Evolutionary conservation across 768 basidiomycete species (phyloP).

Genomic region (Cyclocybe aegerita): DNA sequence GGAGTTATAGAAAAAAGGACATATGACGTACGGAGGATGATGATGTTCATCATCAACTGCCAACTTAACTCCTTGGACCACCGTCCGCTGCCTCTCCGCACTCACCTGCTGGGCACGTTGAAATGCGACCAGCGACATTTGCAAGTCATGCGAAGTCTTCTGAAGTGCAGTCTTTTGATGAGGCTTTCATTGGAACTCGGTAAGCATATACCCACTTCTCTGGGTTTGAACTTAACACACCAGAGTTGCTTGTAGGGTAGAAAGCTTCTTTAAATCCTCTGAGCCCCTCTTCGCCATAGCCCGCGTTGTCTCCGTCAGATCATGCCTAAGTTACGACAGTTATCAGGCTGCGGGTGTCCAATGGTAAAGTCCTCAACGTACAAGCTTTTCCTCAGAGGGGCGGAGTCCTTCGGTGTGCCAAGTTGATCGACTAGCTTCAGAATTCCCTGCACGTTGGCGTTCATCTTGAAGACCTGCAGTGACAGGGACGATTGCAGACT

Average conservation of each 20-base stretch:
- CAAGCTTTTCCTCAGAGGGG: slow-evolving; percentile 79
- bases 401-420: slow-evolving; percentile 81
- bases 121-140: slow-evolving; percentile 86
- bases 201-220: neutral
- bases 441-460: slow-evolving; percentile 95
- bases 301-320: slow-evolving; percentile 91
- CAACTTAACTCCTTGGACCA: slow-evolving; percentile 83
- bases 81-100: slow-evolving; percentile 85
- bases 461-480: slow-evolving; percentile 98
- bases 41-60: slow-evolving; percentile 75
- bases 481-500: slow-evolving; percentile 78
- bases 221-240: slow-evolving; percentile 35
- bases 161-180: slow-evolving; percentile 81
- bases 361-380: slow-evolving; percentile 34
- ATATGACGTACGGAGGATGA: slow-evolving; percentile 23
- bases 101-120: slow-evolving; percentile 90
- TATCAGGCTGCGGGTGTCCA: neutral
- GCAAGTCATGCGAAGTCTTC: slow-evolving; percentile 93
- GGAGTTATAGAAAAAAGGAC: neutral
- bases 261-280: slow-evolving; percentile 89
- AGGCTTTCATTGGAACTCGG: slow-evolving; percentile 45
- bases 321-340: slow-evolving; percentile 58
- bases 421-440: slow-evolving; percentile 96
- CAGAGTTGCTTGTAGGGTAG: slow-evolving; percentile 59
- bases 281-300: slow-evolving; percentile 94